Conservation (phyloP, 495 filamentous ascomycete species). For the Talaromyces nanjingensis region DNA sequence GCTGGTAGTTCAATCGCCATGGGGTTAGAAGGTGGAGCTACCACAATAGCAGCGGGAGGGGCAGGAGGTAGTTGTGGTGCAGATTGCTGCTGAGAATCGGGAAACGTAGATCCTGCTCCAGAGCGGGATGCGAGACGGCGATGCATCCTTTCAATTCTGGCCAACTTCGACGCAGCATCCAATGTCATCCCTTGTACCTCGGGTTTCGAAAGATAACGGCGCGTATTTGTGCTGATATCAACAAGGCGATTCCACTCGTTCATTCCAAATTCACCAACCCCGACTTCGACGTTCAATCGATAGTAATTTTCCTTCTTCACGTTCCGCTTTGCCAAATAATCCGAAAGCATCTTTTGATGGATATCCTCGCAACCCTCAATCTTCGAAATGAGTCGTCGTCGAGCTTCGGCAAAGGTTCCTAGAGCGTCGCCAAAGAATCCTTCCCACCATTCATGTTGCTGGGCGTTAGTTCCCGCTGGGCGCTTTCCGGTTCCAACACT, state of each 20-base stretch:
- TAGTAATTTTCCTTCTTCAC: slow-evolving; percentile 91
- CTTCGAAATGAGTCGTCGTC: slow-evolving; percentile 73
- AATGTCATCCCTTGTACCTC: slow-evolving; percentile 70
- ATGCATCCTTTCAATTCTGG: slow-evolving; percentile 70
- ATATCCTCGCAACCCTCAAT: slow-evolving; percentile 93
- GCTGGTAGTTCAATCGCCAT: slow-evolving; percentile 60
- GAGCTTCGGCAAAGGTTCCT: slow-evolving; percentile 84
- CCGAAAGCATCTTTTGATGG: slow-evolving; percentile 73
- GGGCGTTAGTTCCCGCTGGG: slow-evolving; percentile 60
- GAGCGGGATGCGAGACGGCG: slow-evolving; percentile 32
- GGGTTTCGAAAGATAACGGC: slow-evolving; percentile 67
- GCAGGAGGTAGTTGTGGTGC: slow-evolving; percentile 18
- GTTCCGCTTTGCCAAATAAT: slow-evolving; percentile 66
- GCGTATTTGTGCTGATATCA: slow-evolving; percentile 88
- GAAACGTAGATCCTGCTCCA: slow-evolving; percentile 23
- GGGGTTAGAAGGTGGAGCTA: slow-evolving; percentile 36
- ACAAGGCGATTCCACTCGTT: slow-evolving; percentile 93
- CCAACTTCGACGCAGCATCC: slow-evolving; percentile 72
- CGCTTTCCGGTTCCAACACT: slow-evolving; percentile 90
- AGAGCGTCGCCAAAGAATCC: slow-evolving; percentile 67
- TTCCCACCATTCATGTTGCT: slow-evolving; percentile 81
- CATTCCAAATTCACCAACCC: slow-evolving; percentile 97
- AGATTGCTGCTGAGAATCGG: slow-evolving; percentile 15
- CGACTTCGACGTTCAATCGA: slow-evolving; percentile 93
- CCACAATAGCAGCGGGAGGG: slow-evolving; percentile 18